Conservation (phyloP, 768 basidiomycete genomes). For the Lenzites betulinus region DNA sequence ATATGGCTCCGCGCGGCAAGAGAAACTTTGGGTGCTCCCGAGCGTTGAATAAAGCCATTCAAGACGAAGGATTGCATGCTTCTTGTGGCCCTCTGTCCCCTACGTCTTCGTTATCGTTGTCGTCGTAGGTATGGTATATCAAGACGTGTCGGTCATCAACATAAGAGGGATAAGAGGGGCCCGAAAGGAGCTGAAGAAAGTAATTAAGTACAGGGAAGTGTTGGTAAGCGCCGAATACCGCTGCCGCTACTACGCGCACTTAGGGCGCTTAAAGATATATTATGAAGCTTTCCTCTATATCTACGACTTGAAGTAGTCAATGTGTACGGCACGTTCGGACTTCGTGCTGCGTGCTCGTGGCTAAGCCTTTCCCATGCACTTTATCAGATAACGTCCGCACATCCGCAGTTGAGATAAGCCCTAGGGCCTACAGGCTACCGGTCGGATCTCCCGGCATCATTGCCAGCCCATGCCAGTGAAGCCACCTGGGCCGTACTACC, state of each 20-base stretch:
- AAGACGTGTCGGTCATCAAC: background rate
- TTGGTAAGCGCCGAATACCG: constrained; percentile 1
- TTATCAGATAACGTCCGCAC: no score
- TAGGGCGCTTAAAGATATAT: no score
- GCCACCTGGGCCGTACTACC: no score
- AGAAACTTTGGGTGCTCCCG: constrained; percentile 18
- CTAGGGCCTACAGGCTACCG: no score
- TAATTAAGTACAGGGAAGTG: constrained; percentile 3
- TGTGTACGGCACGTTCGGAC: no score
- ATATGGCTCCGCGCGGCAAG: constrained; percentile 24
- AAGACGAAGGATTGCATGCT: constrained; percentile 8
- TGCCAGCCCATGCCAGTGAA: no score
- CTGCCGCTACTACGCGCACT: background rate
- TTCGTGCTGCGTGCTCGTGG: no score
- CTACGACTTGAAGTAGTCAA: no score
- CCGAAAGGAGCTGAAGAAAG: background rate
- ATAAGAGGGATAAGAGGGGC: background rate
- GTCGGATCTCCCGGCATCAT: no score
- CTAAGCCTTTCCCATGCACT: no score
- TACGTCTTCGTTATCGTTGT: background rate
- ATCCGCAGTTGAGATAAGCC: no score
- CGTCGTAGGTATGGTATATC: background rate
- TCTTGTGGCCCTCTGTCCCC: background rate
- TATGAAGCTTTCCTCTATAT: no score
- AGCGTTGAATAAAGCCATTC: background rate